Evolutionary conservation across 148 eudicot species (phyloP), one percentile per base, ranked within the genome.

Genomic region (Limonium bicolor): DNA sequence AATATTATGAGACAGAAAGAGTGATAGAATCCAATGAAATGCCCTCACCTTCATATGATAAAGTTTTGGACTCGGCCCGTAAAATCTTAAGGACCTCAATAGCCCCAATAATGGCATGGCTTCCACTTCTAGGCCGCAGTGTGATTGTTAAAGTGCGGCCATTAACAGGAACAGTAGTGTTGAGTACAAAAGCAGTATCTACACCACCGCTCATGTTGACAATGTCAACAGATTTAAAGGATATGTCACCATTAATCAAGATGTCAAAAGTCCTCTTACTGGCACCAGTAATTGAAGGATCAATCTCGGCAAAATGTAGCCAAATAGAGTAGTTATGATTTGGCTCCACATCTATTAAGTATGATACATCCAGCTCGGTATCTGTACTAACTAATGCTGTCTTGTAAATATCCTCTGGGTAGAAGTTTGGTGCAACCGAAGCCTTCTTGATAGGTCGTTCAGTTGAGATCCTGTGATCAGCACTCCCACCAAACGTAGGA

Each of bases 241-340:
- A 64, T 47, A 66, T 36, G 60, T 78, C 85, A 20, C 95, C 90
- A 50, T 92, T 92, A 42, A 92, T 63, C 63, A 65, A 56, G 27
- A 92, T 53, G 53, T 85, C 70, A 72, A 92, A 81, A n/a, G 85
- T 71, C 76, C 99, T 71, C 56, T 85, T 69, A 29, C 95, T 88
- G 12, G 48, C 57, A 24, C 56, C 73, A 27, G 78, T 81, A 6
- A 92, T 48, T 26, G 82, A 76, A 53, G 94, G 65, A 63, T 85
- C 94, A 55, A 85, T 85, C 70, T 92, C 99, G 0, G 95, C 82
- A 71, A 92, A 92, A 57, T 92, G 99, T 27, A 92, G 67, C 99
- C 99, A 92, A 36, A 92, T 52, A 25, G 95, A 85, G 59, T 85
- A 92, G 62, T 92, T 85, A 48, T 78, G 68, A 50, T 72, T 85